Conservation (phyloP, 129 eudicot genomes). For the Kitagawia praeruptora region DNA sequence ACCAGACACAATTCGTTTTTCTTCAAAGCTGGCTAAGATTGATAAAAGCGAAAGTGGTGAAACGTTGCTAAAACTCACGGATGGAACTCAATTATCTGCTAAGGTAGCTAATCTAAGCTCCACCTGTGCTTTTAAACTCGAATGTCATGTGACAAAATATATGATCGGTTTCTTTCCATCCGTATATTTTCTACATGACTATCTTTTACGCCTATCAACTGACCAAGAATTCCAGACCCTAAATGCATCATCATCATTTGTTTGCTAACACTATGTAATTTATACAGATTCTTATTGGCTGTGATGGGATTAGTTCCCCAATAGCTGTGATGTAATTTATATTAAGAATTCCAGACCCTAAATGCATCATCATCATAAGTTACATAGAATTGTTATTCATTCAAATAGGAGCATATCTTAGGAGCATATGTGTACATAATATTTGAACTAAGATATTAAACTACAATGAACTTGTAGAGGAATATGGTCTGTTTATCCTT, state of each 20-base stretch:
- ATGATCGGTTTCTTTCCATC: not conserved
- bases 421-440: too few species aligned
- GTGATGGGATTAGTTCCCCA: slow-evolving; percentile 85
- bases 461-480: too few species aligned
- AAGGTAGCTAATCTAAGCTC: slow-evolving; percentile 36
- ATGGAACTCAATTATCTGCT: slow-evolving; percentile 56
- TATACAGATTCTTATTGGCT: slow-evolving; percentile 70
- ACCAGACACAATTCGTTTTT: slow-evolving; percentile 38
- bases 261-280: not conserved
- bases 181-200: not conserved
- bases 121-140: too few species aligned
- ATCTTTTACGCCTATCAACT: not conserved
- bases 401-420: too few species aligned
- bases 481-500: too few species aligned
- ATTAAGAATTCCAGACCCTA: too few species aligned
- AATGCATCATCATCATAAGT: too few species aligned
- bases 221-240: not conserved
- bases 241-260: too few species aligned
- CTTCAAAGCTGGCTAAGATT: slow-evolving; percentile 61
- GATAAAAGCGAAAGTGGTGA: slow-evolving; percentile 34
- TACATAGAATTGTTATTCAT: too few species aligned
- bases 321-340: too few species aligned
- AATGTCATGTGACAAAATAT: not conserved
- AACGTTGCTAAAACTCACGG: slow-evolving; percentile 42
- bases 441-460: too few species aligned